A percentile compares a stretch with the other conserved stretches of the same genome.
phyloP scores from a whole-genome alignment of 331 rosid species.

The Telfairia occidentalis region DNA sequence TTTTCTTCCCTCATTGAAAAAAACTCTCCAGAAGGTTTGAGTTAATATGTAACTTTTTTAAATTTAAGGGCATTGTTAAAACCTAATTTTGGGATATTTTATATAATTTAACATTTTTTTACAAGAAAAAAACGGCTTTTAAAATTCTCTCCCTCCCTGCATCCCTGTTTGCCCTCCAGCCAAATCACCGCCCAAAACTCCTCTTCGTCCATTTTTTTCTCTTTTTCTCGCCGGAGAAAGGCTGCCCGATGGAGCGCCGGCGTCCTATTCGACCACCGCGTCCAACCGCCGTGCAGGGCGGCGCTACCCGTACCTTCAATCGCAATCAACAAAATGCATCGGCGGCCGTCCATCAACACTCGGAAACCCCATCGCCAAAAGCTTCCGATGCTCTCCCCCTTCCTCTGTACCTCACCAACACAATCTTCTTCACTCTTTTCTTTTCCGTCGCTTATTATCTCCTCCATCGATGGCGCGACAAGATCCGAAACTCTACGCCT shows the following conservation, averaged over 20 bases:
- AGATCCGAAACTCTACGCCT: conserved; percentile 74
- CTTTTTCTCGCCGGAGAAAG: neutral
- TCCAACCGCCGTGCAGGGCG: neutral
- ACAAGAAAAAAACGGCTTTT: neutral
- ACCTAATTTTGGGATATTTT: no score
- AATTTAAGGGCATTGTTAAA: no score
- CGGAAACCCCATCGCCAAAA: conserved; percentile 18
- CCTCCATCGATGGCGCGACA: conserved; percentile 85
- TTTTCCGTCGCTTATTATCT: conserved; percentile 71
- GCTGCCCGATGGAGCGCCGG: neutral
- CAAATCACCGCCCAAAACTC: neutral
- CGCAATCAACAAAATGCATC: neutral
- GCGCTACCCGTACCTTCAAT: neutral
- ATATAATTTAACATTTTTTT: no score
- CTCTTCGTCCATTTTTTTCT: neutral
- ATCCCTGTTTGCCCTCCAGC: neutral
- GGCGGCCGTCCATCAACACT: neutral
- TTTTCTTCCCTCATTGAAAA: no score
- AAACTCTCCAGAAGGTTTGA: no score
- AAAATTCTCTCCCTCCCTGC: neutral
- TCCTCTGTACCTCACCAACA: conserved; percentile 61
- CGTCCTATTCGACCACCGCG: neutral
- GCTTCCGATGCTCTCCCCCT: conserved; percentile 79
- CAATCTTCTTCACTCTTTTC: conserved; percentile 73
- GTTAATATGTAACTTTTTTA: no score